phyloP scores from a whole-genome alignment of 2,329 filamentous ascomycete species.

The Colletotrichum sojae region DNA sequence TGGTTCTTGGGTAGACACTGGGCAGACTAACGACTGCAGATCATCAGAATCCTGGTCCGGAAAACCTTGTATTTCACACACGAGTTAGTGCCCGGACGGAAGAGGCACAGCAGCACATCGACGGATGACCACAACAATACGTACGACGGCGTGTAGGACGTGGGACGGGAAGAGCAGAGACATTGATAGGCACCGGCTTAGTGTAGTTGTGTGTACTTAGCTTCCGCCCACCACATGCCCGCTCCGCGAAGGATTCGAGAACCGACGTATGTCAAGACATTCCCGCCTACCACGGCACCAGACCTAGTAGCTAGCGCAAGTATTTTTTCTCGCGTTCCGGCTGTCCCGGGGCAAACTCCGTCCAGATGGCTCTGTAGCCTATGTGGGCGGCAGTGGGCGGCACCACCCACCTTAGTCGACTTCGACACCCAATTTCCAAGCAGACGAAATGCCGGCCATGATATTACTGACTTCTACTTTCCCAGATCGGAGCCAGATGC shows the following conservation, averaged over 20 bases:
- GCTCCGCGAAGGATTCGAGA: constrained; percentile 15
- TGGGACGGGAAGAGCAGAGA: background rate
- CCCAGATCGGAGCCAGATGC: background rate
- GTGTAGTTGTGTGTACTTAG: no score
- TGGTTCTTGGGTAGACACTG: background rate
- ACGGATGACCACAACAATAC: no score
- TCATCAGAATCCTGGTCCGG: background rate
- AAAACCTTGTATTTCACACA: background rate
- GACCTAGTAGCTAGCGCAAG: constrained; percentile 3
- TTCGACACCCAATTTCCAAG: background rate
- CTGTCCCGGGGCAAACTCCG: constrained; percentile 10
- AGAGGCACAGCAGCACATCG: background rate
- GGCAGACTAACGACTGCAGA: constrained; percentile 9
- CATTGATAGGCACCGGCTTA: background rate
- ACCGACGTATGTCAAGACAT: constrained; percentile 40
- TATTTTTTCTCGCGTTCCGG: background rate
- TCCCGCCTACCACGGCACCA: background rate
- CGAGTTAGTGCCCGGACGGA: background rate
- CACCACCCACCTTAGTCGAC: background rate
- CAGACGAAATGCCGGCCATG: background rate
- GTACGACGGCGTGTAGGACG: background rate
- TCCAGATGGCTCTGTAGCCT: background rate
- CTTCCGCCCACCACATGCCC: background rate
- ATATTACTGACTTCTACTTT: background rate
- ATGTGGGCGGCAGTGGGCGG: no score